Conservation (phyloP, 306 rosid species). For the Lotus japonicus region DNA sequence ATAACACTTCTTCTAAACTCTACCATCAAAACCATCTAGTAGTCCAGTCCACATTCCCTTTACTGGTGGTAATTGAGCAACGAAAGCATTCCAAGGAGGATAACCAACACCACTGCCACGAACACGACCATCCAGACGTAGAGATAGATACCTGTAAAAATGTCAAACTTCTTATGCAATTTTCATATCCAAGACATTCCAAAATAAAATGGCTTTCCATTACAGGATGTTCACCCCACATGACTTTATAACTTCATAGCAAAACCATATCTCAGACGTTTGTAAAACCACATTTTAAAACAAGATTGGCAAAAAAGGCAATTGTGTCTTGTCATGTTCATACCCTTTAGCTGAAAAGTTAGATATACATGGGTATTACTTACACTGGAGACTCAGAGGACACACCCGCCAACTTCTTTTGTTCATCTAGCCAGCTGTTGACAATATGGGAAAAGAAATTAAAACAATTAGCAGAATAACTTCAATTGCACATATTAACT, state of each 20-base stretch:
- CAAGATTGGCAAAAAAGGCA: not conserved
- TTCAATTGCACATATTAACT: not conserved
- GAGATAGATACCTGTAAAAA: slow-evolving; percentile 66
- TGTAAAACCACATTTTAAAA: not conserved
- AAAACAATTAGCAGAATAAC: not conserved
- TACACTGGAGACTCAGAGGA: slow-evolving; percentile 89
- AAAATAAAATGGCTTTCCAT: not conserved
- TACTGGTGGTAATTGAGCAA: slow-evolving; percentile 78
- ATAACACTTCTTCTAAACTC: slow-evolving; percentile 43
- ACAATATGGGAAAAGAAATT: not conserved
- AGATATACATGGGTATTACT: slow-evolving; percentile 27
- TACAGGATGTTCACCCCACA: not conserved
- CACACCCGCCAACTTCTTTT: slow-evolving; percentile 78
- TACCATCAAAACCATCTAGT: slow-evolving; percentile 89
- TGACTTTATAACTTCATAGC: not conserved
- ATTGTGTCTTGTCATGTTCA: not conserved
- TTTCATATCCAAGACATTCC: not conserved
- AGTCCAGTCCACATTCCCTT: slow-evolving; percentile 97
- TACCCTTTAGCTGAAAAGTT: not conserved
- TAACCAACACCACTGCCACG: slow-evolving; percentile 91
- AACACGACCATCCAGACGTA: slow-evolving; percentile 90
- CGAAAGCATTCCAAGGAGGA: slow-evolving; percentile 98
- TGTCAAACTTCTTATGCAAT: not conserved
- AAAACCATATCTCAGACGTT: not conserved
- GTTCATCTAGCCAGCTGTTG: slow-evolving; percentile 81